Conservation (phyloP, 805 yeast species). For the Saccharomycopsis sp. region DNA sequence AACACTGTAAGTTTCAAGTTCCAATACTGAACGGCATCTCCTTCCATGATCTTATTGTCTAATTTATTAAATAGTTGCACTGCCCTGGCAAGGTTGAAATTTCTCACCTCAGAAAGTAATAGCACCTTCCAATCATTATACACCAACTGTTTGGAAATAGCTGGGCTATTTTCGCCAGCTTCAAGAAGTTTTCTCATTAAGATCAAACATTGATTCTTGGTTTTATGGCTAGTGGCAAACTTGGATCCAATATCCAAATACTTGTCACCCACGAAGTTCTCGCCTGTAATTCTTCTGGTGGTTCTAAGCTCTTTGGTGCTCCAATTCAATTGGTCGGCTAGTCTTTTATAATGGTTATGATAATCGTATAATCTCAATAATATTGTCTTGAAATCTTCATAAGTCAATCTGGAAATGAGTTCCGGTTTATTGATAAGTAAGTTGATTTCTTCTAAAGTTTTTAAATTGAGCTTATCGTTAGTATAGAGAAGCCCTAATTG, state of each 20-base stretch:
- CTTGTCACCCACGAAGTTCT: background rate
- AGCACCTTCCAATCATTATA: background rate
- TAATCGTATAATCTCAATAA: background rate
- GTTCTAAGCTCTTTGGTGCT: background rate
- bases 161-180: background rate
- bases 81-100: background rate
- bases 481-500: background rate
- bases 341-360: background rate
- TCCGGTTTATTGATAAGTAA: background rate
- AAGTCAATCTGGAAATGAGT: background rate
- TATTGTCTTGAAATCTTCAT: background rate
- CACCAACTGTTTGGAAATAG: background rate
- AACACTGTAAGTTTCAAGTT: constrained; percentile 13
- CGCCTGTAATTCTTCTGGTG: background rate
- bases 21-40: constrained; percentile 11
- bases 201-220: background rate
- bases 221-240: background rate
- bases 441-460: background rate
- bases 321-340: background rate
- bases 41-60: background rate
- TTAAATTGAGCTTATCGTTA: background rate
- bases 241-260: background rate
- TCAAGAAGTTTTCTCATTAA: background rate
- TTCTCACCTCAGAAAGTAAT: background rate
- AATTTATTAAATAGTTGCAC: background rate